Evolutionary conservation across 169 alveolate genomes (phyloP).

Genomic region (Eimeria maxima): DNA sequence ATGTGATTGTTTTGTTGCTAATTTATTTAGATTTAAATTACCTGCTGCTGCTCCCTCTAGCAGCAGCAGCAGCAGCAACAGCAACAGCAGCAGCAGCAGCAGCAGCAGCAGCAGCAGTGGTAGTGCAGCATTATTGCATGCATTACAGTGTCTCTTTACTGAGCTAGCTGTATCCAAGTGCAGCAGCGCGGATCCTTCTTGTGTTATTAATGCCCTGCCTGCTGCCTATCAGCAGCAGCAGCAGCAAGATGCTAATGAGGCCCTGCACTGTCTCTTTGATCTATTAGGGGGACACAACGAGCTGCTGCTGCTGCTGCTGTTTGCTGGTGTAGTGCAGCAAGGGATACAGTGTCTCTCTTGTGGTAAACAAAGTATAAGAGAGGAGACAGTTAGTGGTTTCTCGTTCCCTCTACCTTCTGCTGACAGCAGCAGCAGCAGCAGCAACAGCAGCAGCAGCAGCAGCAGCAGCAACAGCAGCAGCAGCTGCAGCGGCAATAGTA

Average conservation of each 20-base stretch:
- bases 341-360: constrained; percentile 89
- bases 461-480: constrained; percentile 12
- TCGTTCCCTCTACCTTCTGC: constrained; percentile 82
- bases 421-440: constrained; percentile 55
- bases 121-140: constrained; percentile 8
- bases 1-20: constrained; percentile 93
- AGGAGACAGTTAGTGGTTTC: constrained; percentile 88
- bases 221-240: constrained; percentile 82
- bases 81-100: constrained; percentile 22
- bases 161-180: not conserved
- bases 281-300: constrained; percentile 86
- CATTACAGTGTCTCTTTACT: constrained; percentile 49
- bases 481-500: not conserved
- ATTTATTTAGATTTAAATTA: not conserved
- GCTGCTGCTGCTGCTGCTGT: constrained; percentile 87
- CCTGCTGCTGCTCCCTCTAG: not conserved
- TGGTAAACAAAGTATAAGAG: constrained; percentile 84
- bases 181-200: not conserved
- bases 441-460: constrained; percentile 71
- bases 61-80: not conserved
- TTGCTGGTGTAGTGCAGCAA: constrained; percentile 90
- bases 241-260: constrained; percentile 92
- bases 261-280: constrained; percentile 86
- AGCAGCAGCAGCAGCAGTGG: constrained; percentile 52
- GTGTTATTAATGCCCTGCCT: constrained; percentile 83